phyloP scores from a whole-genome alignment of 768 basidiomycete genomes.

The Auricularia sp. region DNA sequence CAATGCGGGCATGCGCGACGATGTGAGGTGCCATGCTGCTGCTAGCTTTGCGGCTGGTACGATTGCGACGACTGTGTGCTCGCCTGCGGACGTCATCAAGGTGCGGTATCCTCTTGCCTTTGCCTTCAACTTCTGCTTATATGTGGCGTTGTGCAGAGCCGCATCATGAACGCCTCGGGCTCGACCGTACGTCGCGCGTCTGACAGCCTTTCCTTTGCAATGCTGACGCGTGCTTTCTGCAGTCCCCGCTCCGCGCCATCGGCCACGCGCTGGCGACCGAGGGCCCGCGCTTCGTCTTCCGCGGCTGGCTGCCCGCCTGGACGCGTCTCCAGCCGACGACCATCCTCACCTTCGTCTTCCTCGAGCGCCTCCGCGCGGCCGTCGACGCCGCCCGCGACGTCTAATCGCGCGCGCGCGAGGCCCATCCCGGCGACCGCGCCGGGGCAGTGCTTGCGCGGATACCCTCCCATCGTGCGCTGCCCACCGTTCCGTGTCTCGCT shows the following conservation, averaged over 20 bases:
- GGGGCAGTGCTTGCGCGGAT: too few relatives aligned
- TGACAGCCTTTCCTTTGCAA: background rate
- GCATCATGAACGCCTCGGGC: conserved; percentile 84
- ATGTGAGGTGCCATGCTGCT: conserved; percentile 72
- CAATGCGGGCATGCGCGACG: conserved; percentile 64
- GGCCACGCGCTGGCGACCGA: conserved; percentile 56
- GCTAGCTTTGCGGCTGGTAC: conserved; percentile 88
- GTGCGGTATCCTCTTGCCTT: too few relatives aligned
- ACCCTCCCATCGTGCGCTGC: too few relatives aligned
- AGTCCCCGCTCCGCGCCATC: conserved; percentile 69
- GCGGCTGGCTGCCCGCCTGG: conserved; percentile 87
- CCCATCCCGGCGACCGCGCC: too few relatives aligned
- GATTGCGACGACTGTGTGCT: conserved; percentile 82
- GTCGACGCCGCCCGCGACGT: background rate
- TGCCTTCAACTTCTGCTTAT: too few relatives aligned
- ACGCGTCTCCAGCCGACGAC: conserved; percentile 77
- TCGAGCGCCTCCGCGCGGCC: conserved; percentile 32
- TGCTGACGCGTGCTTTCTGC: background rate
- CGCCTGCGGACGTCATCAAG: conserved; percentile 81
- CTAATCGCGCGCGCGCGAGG: too few relatives aligned
- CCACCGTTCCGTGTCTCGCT: too few relatives aligned
- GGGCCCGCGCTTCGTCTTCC: conserved; percentile 86
- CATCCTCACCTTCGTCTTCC: conserved; percentile 75
- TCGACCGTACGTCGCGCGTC: conserved; percentile 42
- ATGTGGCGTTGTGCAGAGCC: conserved; percentile 33